Conservation (phyloP, 2,329 filamentous ascomycete genomes). For the Podosphaera xanthii region DNA sequence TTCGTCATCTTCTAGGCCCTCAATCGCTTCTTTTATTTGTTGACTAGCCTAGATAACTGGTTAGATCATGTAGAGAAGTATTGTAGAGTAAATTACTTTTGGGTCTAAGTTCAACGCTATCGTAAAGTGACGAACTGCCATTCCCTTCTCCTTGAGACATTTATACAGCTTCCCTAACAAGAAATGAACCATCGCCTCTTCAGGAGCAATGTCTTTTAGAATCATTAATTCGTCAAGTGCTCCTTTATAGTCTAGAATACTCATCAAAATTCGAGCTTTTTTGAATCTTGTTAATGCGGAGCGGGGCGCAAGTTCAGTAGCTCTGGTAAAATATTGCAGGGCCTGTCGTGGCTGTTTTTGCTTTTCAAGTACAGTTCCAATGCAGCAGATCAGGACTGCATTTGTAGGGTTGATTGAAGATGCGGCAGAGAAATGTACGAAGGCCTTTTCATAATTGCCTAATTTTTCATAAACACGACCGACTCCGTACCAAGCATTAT, state of each 20-base stretch:
- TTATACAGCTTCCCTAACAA: constrained; percentile 69
- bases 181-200: constrained; percentile 93
- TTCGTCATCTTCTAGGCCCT: constrained; percentile 51
- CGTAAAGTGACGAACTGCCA: constrained; percentile 83
- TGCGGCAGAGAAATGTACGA: constrained; percentile 75
- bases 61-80: constrained; percentile 5
- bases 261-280: constrained; percentile 71
- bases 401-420: constrained; percentile 84
- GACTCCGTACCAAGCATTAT: constrained; percentile 95
- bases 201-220: constrained; percentile 76
- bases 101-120: constrained; percentile 89
- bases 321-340: constrained; percentile 58
- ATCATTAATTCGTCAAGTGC: constrained; percentile 67
- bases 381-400: constrained; percentile 74
- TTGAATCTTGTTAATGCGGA: constrained; percentile 76
- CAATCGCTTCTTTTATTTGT: constrained; percentile 91
- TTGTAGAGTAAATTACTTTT: constrained; percentile 39
- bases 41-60: constrained; percentile 45
- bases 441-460: constrained; percentile 75
- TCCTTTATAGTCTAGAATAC: constrained; percentile 42
- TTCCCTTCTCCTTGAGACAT: constrained; percentile 44
- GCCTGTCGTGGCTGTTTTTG: constrained; percentile 63
- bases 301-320: constrained; percentile 58
- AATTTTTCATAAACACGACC: constrained; percentile 69
- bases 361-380: constrained; percentile 74